Evolutionary conservation across 352 stramenopile species (phyloP), one percentile per base, ranked within the genome.

Genomic region (Phytophthora agathidicida): DNA sequence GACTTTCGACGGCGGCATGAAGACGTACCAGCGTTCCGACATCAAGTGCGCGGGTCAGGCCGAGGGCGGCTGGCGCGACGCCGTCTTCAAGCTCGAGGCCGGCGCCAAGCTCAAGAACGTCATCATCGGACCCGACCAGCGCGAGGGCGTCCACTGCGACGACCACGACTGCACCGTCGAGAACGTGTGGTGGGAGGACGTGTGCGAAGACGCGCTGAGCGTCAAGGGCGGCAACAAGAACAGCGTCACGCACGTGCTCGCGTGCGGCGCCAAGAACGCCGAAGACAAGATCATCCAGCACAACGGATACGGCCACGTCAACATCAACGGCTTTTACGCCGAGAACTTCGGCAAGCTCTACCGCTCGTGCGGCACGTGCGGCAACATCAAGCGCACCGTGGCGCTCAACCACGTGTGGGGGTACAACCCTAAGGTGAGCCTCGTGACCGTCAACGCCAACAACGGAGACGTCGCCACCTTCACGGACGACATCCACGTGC

Each of bases 221-320:
- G 59, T 77, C 37, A 77, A 74, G 45, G 54, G 60, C n/a, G 68
- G 68, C 30, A 65, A n/a, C 14, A 44, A 48, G 7, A 20, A 51
- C 44, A 75, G 66, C 33, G 49, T 75, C 23, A 70, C 64, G 6
- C 60, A 70, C 27, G 60, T 77, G 13, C 42, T 73, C 7, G 73
- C 63, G 41, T 60, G 58, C 28, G 60, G 59, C 20, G 55, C 63
- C 24, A 59, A 53, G 35, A 41, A 56, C 22, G 65, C 65, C 26
- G 59, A 75, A 23, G 56, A 86, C 73, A 86, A 86, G 58, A 56
- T 70, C 60, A 68, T 77, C 41, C 68, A 77, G 50, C 65, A 75
- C 54, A 77, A 77, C n/a, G 68, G 68, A 42, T 66, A 71, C 43
- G 68, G 68, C 14, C 65, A 60, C 32, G 68, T 77, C 38, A 75